Evolutionary conservation across 2,329 filamentous ascomycete species (phyloP).

Genomic region (Dothideomycetes sp.): DNA sequence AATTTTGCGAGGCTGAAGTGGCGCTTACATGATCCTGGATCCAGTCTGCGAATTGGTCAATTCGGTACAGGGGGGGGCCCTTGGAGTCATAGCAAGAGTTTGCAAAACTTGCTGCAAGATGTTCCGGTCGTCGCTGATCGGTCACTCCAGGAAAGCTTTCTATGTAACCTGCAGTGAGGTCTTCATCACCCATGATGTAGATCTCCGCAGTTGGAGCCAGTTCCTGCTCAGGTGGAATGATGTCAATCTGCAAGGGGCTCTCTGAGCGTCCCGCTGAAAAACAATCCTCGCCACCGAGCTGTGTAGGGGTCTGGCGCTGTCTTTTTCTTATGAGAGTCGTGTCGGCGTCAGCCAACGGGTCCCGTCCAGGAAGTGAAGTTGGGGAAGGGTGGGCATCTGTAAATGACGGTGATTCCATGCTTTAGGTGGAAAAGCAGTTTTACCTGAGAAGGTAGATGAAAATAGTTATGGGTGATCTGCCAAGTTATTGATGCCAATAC

Average conservation of each 20-base stretch:
- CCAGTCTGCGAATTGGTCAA: slow-evolving; percentile 9
- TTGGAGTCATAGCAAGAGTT: not conserved
- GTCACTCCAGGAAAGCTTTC: not conserved
- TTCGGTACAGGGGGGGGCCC: not conserved
- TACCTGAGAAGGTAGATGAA: no score
- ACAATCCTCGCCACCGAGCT: slow-evolving; percentile 13
- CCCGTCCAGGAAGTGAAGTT: slow-evolving; percentile 26
- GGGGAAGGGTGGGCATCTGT: not conserved
- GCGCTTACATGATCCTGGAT: slow-evolving; percentile 11
- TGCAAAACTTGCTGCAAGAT: not conserved
- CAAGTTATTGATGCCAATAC: no score
- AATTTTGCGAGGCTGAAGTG: slow-evolving; percentile 6
- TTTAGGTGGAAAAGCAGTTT: no score
- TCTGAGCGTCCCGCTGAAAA: slow-evolving; percentile 22
- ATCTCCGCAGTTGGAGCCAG: slow-evolving; percentile 1
- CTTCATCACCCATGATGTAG: slow-evolving; percentile 18
- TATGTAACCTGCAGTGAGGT: not conserved
- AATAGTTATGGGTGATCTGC: no score
- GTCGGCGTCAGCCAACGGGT: slow-evolving; percentile 33
- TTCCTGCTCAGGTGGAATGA: slow-evolving; percentile 14
- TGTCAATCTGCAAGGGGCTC: slow-evolving; percentile 21
- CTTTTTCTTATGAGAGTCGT: slow-evolving; percentile 34
- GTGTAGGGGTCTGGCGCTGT: slow-evolving; percentile 27
- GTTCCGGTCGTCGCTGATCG: not conserved
- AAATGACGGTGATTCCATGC: not conserved